phyloP scores from a whole-genome alignment of 1,284 basidiomycete species.

The Pholiota adiposa region DNA sequence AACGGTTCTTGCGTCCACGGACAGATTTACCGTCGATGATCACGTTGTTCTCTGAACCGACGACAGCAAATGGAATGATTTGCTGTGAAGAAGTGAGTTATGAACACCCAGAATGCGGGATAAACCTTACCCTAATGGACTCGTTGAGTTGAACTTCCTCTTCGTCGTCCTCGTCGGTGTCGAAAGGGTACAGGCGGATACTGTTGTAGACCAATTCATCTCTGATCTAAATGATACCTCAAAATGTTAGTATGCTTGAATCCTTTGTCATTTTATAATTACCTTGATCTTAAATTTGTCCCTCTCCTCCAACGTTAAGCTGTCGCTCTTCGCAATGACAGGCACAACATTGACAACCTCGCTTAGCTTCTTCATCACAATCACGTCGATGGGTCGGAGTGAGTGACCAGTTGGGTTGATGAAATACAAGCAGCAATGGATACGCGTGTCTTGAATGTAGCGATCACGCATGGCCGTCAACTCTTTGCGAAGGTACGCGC shows the following conservation, averaged over 20 bases:
- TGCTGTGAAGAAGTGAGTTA: constrained; percentile 48
- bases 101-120: not conserved
- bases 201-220: constrained; percentile 93
- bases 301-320: constrained; percentile 92
- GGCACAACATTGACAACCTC: constrained; percentile 99
- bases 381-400: constrained; percentile 92
- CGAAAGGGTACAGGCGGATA: constrained; percentile 96
- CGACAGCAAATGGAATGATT: constrained; percentile 96
- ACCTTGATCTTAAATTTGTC: constrained; percentile 93
- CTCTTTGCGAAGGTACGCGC: constrained; percentile 98
- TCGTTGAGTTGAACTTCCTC: constrained; percentile 93
- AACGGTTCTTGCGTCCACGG: constrained; percentile 95
- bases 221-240: constrained; percentile 67
- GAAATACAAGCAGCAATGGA: constrained; percentile 98
- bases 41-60: constrained; percentile 93
- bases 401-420: constrained; percentile 97
- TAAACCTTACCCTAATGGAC: constrained; percentile 75
- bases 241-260: not conserved
- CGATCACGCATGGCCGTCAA: constrained; percentile 98
- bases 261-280: not conserved
- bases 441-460: constrained; percentile 97
- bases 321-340: constrained; percentile 98
- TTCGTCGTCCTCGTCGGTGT: constrained; percentile 94
- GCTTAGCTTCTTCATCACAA: constrained; percentile 98
- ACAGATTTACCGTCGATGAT: constrained; percentile 96